These are phyloP conservation scores for Pistacia integerrima DNA, from an alignment of 345 rosid genomes.

Conservation along the genomic window DNA sequence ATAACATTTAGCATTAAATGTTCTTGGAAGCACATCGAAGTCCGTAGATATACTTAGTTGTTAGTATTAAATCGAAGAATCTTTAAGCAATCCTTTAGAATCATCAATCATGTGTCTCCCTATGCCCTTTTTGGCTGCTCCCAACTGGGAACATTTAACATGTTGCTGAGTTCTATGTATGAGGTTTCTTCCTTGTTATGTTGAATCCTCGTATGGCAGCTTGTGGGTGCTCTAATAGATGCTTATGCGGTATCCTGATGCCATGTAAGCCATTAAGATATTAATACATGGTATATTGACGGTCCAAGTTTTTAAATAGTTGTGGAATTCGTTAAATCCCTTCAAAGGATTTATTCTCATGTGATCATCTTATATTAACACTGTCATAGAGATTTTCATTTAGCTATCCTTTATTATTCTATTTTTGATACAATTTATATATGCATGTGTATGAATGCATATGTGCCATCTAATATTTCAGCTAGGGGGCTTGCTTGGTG, in stretches of 20 bases:
- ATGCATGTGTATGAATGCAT: not conserved
- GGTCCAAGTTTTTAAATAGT: not conserved
- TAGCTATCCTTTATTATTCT: not conserved
- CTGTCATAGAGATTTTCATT: not conserved
- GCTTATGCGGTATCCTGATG: not conserved
- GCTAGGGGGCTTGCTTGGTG: slow-evolving; percentile 94
- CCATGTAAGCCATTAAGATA: not conserved
- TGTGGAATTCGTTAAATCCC: not conserved
- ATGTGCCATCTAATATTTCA: slow-evolving; percentile 25
- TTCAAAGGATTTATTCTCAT: not conserved
- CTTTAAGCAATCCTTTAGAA: not conserved
- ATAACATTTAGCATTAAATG: not conserved
- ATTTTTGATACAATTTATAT: not conserved
- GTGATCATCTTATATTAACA: not conserved
- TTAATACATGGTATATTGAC: not conserved
- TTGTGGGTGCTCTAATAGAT: not conserved
- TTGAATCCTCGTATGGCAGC: not conserved
- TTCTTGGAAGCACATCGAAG: not conserved
- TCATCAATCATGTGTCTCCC: not conserved
- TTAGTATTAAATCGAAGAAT: not conserved
- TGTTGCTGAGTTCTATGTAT: not conserved
- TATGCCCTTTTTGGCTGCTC: not conserved
- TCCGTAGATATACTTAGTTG: not conserved
- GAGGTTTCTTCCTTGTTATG: not conserved
- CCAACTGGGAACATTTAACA: not conserved